Evolutionary conservation across 805 yeast species (phyloP), one percentile per base, ranked within the genome.

Genomic region (Saccharomycopsis capsularis): DNA sequence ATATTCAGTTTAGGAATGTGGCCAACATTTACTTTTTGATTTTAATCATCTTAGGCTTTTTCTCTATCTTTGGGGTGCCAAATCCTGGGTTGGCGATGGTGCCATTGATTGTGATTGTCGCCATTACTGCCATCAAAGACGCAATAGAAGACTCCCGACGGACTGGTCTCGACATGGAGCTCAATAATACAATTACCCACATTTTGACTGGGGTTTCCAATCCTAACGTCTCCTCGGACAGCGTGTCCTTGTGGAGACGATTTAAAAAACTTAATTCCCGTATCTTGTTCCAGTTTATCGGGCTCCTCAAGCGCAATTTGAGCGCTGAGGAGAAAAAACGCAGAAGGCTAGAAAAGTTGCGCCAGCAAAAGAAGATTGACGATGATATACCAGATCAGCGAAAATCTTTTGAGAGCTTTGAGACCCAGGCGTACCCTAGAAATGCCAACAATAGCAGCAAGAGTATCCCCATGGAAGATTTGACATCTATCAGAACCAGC

Each of bases 11-110:
- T 65, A 79, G 76, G 57, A 91, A 90, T 63, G 78, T 90, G 54
- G 99, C 99, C 40, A 91, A 91, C 66, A 69, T 87, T 44, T 91
- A 89, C 69, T 91, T 91, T 74, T 68, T 91, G 58, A 68, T 80
- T 32, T 70, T 87, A 67, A 82, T 82, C 59, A 81, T 91, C 55
- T 67, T 91, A 54, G 96, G 96, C 52, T 85, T 69, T 22, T 83
- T 84, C 62, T 70, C 73, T 45, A 81, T 85, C 36, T 85, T 85
- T 63, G 95, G 95, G 61, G 95, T 85, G 27, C 83, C 89, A 2
- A 78, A 74, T 51, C 95, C 95, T 1, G 86, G 79, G 1, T 61
- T 85, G 43, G 74, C 85, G 7, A 81, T 85, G 4, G 91, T 83
- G 27, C 95, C 95, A 1, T 72, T 85, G 61, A 80, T 85, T 63